phyloP scores from a whole-genome alignment of 1,139 yeast genomes.

The Williopsis jadinii region DNA sequence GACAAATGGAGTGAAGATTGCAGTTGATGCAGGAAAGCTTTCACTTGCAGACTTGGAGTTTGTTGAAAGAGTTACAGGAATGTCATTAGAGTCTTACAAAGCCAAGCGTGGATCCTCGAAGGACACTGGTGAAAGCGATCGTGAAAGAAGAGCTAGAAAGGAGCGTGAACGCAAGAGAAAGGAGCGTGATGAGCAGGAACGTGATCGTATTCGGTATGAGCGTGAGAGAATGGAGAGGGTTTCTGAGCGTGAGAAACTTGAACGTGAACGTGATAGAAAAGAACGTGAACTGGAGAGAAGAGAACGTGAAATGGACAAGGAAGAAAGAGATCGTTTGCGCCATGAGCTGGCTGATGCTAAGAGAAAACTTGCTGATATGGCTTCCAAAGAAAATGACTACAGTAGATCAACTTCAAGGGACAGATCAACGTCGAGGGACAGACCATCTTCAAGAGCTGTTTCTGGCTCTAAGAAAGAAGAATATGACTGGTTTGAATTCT shows the following conservation, averaged over 20 bases:
- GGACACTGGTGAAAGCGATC: slow-evolving; percentile 10
- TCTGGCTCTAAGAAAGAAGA: slow-evolving; percentile 39
- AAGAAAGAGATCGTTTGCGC: slow-evolving; percentile 22
- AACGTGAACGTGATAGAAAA: slow-evolving; percentile 22
- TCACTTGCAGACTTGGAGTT: slow-evolving; percentile 82
- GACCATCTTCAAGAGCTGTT: slow-evolving; percentile 12
- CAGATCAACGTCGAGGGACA: too few species aligned
- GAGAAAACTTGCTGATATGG: slow-evolving; percentile 19
- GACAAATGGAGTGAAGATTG: slow-evolving; percentile 93
- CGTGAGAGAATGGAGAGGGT: slow-evolving; percentile 18
- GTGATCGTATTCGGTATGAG: slow-evolving; percentile 22
- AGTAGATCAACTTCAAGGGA: background rate
- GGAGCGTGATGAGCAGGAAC: slow-evolving; percentile 20
- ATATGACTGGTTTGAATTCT: slow-evolving; percentile 97
- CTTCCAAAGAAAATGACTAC: background rate
- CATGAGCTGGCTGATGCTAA: slow-evolving; percentile 20
- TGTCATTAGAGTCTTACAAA: slow-evolving; percentile 57
- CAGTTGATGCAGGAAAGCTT: slow-evolving; percentile 85
- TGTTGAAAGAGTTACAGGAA: slow-evolving; percentile 86
- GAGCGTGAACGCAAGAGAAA: slow-evolving; percentile 24
- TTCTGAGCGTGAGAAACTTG: slow-evolving; percentile 19
- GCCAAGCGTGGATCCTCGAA: slow-evolving; percentile 6
- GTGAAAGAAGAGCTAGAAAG: slow-evolving; percentile 26
- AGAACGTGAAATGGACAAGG: slow-evolving; percentile 20
- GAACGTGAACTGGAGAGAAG: slow-evolving; percentile 27